Percentiles rank a stretch among this genome's conserved stretches.
phyloP scores from a whole-genome alignment of 2,329 filamentous ascomycete genomes.

The Lecanicillium sp. region DNA sequence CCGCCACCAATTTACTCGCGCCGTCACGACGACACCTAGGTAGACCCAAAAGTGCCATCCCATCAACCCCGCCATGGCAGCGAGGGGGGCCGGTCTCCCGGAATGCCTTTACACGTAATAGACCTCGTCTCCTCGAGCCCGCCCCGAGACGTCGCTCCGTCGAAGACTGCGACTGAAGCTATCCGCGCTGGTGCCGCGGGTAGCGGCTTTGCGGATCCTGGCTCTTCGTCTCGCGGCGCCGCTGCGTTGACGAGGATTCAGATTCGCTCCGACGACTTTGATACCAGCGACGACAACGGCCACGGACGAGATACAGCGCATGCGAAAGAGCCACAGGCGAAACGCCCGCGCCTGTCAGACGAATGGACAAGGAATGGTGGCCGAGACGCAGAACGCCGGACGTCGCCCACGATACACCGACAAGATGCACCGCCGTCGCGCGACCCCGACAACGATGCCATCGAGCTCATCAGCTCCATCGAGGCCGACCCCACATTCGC shows the following conservation, averaged over 20 bases:
- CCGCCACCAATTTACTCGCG: not conserved
- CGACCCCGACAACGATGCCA: conserved; percentile 15
- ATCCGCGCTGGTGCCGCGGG: no score
- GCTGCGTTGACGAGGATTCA: not conserved
- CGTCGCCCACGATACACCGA: no score
- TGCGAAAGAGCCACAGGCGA: not conserved
- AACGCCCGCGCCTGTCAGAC: not conserved
- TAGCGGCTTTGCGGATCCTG: no score
- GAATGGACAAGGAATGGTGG: not conserved
- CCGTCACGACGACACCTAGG: not conserved
- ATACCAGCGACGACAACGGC: conserved; percentile 4
- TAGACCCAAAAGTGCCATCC: not conserved
- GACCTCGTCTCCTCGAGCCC: conserved; percentile 34
- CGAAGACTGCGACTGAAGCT: not conserved
- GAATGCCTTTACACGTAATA: conserved; percentile 30
- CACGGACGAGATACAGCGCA: not conserved
- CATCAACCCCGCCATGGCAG: not conserved
- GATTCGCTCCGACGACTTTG: conserved; percentile 10
- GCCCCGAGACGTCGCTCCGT: conserved; percentile 2
- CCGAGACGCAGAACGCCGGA: no score
- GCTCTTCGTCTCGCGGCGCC: conserved; percentile 1
- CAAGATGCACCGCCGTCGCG: not conserved
- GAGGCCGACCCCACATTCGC: not conserved
- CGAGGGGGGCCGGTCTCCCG: conserved; percentile 6
- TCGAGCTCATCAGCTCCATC: conserved; percentile 33